Evolutionary conservation across 225 moss, liverwort and hornwort genomes (phyloP), one percentile per base, ranked within the genome.

Genomic region (Anthoceros angustus): DNA sequence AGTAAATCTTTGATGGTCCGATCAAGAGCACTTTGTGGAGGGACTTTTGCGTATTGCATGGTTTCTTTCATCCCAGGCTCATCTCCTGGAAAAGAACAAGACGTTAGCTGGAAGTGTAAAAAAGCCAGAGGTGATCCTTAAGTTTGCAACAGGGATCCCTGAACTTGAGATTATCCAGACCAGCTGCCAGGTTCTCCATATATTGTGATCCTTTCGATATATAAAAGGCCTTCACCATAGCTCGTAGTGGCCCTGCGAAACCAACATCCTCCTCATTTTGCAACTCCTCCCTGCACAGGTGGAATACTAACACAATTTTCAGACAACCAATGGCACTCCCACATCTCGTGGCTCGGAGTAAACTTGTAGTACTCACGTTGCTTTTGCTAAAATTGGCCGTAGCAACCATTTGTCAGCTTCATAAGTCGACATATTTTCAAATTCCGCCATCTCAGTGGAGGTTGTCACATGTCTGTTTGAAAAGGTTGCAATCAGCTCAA

Each of bases 111-210:
- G 50, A 55, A 55, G 50, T 15, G 21, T 32, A 32, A 4, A 32
- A 32, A 32, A 4, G 32, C 32, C 32, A 32, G 32, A 32, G 1
- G 32, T 32, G 32, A 32, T 4, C 32, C 32, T 32, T 63, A 9
- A 64, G n/a, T 24, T 23, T 63, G 16, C 20, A 63, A 25, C 63
- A 63, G 21, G 25, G 23, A 60, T 60, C 55, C 18, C 55, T 16
- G n/a, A 12, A 12, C 32, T 66, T 39, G 40, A 66, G 15, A 65
- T 12, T 41, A 10, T 42, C 39, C n/a, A 62, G 65, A 95, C 94
- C 94, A 68, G 76, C 86, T 62, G 95, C 86, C 40, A 95, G 91
- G 68, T 95, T 90, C 69, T 95, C 95, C 68, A 95, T 76, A 62
- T 82, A 80, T 14, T 85, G 81, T 10, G 91, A 91, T 80, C 88